A percentile compares a stretch with the other conserved stretches of the same genome.
Conservation (phyloP, 345 rosid genomes). For the Lagerstroemia speciosa region DNA sequence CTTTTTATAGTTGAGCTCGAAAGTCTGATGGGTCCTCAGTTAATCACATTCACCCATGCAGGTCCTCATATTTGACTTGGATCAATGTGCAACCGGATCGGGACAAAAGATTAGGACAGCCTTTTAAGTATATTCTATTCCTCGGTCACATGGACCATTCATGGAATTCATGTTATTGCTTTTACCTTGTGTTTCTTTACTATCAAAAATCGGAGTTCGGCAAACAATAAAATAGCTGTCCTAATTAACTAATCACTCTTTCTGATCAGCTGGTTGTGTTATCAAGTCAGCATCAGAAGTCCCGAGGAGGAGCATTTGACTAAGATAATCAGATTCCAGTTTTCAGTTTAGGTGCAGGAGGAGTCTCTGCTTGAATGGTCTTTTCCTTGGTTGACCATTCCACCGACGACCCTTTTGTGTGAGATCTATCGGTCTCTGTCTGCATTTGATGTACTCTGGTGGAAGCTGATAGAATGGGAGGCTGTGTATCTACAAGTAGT, state of each 20-base stretch:
- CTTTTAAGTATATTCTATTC: constrained; percentile 44
- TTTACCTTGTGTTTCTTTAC: constrained; percentile 27
- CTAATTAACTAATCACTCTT: constrained; percentile 28
- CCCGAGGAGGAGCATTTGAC: constrained; percentile 39
- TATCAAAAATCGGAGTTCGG: constrained; percentile 21
- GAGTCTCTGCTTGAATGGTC: constrained; percentile 22
- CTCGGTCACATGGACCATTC: constrained; percentile 57
- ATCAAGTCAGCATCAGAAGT: constrained; percentile 23
- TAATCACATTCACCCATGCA: constrained; percentile 8
- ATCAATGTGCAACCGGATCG: constrained; percentile 25
- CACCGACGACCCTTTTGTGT: constrained; percentile 17
- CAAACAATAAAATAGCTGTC: constrained; percentile 29
- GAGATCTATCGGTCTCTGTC: constrained; percentile 14
- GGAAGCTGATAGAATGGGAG: constrained; percentile 62
- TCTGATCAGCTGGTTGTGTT: constrained; percentile 42
- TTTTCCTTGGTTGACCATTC: constrained; percentile 24
- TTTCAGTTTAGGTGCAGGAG: constrained; percentile 23
- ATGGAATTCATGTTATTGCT: constrained; percentile 29
- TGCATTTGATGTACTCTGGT: not conserved
- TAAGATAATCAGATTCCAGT: constrained; percentile 26
- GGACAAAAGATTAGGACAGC: constrained; percentile 43
- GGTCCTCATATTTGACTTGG: constrained; percentile 21
- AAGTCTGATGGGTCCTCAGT: not conserved
- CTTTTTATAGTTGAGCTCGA: constrained; percentile 2
- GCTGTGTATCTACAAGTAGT: constrained; percentile 84